Evolutionary conservation across 495 filamentous ascomycete genomes (phyloP).

Genomic region (Lasiosphaeriaceae sp.): DNA sequence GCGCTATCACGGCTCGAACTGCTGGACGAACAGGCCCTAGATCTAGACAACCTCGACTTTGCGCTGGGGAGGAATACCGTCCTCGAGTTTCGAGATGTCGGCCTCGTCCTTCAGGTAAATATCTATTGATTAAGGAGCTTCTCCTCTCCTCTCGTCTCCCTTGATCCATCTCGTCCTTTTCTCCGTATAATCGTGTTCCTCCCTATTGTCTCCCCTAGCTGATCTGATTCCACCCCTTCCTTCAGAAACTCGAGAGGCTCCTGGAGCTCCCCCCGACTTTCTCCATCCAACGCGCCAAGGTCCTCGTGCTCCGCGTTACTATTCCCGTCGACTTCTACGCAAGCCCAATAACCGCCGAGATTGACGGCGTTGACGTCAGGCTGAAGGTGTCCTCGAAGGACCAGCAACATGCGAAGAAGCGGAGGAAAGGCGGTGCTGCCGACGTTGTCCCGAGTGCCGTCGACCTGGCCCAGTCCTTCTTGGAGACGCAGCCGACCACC

Average conservation of each 20-base stretch:
- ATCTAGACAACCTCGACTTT: constrained; percentile 75
- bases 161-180: neutral
- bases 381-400: constrained; percentile 39
- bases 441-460: constrained; percentile 68
- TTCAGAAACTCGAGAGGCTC: constrained; percentile 69
- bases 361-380: constrained; percentile 71
- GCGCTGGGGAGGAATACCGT: constrained; percentile 70
- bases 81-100: constrained; percentile 78
- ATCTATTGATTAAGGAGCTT: neutral
- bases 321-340: constrained; percentile 78
- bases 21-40: constrained; percentile 74
- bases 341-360: constrained; percentile 71
- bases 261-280: constrained; percentile 67
- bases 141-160: constrained; percentile 2
- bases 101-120: constrained; percentile 66
- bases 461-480: constrained; percentile 82
- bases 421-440: constrained; percentile 16
- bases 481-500: constrained; percentile 71
- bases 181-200: no score
- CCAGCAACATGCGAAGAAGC: constrained; percentile 28
- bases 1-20: constrained; percentile 74
- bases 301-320: constrained; percentile 67
- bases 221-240: neutral
- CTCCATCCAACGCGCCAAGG: constrained; percentile 63
- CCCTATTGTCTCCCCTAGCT: no score